Conservation (phyloP, 768 basidiomycete species). For the Lyophyllum atratum region DNA sequence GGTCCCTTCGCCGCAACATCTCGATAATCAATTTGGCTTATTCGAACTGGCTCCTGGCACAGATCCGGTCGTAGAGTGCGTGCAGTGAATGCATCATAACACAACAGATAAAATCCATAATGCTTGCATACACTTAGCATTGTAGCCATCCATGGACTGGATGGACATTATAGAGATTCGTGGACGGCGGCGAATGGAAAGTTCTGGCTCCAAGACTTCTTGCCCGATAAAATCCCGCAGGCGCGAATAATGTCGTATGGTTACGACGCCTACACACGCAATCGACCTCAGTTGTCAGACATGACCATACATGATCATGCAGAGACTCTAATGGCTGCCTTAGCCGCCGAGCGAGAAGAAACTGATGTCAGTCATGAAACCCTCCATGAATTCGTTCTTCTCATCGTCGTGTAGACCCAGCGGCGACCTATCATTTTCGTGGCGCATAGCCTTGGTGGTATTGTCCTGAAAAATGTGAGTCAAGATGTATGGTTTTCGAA, state of each 20-base stretch:
- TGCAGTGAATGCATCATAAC: too few relatives aligned
- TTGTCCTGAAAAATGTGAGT: slow-evolving; percentile 11
- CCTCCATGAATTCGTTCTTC: neutral
- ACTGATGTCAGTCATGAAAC: neutral
- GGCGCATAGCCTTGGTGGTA: slow-evolving; percentile 11
- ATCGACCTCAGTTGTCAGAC: slow-evolving; percentile 1
- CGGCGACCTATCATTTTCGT: slow-evolving; percentile 3
- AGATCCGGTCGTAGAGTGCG: too few relatives aligned
- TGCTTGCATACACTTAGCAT: slow-evolving; percentile 1
- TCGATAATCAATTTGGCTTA: too few relatives aligned
- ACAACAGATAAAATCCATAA: too few relatives aligned
- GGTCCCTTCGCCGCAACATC: too few relatives aligned
- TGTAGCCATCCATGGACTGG: slow-evolving; percentile 12
- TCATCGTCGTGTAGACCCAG: neutral
- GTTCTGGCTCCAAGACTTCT: neutral
- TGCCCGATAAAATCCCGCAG: slow-evolving; percentile 2
- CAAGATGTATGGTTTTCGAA: neutral
- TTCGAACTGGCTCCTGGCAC: too few relatives aligned
- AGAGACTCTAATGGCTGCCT: slow-evolving; percentile 1
- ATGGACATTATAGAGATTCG: slow-evolving; percentile 10
- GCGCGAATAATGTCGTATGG: slow-evolving; percentile 7
- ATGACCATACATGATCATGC: slow-evolving; percentile 10
- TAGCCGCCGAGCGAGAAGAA: slow-evolving; percentile 1
- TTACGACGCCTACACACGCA: slow-evolving; percentile 11
- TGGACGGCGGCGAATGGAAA: neutral